These are phyloP conservation scores for Grosmannia serpens DNA, from an alignment of 2,329 filamentous ascomycete species.

Conservation along the genomic window DNA sequence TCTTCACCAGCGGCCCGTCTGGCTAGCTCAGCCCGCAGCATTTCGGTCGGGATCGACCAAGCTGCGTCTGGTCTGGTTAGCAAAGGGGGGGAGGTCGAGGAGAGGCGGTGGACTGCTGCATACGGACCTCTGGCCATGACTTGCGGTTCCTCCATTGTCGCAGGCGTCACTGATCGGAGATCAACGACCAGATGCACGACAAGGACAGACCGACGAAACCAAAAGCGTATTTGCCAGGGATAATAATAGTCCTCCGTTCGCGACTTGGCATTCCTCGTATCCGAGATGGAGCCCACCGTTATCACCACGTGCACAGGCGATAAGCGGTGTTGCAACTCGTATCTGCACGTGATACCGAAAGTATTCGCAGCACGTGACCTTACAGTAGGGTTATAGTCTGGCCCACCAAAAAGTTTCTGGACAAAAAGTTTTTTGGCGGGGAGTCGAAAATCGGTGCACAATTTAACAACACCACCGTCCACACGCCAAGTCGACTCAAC, in stretches of 20 bases:
- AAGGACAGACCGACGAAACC: background rate
- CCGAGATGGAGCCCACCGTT: background rate
- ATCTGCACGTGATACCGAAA: background rate
- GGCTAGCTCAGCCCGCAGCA: slow-evolving; percentile 40
- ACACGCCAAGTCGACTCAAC: background rate
- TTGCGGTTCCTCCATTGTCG: background rate
- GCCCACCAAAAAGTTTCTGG: slow-evolving; percentile 1
- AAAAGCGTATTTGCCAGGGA: background rate
- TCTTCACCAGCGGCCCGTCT: slow-evolving; percentile 28
- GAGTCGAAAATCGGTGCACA: background rate
- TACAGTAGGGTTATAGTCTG: slow-evolving; percentile 2
- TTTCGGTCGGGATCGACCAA: slow-evolving; percentile 40
- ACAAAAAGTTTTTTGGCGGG: slow-evolving; percentile 6
- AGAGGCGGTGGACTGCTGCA: background rate
- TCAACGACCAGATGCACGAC: background rate
- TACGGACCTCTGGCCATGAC: background rate
- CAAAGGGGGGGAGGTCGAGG: background rate
- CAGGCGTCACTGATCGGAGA: background rate
- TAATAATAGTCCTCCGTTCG: too few species aligned
- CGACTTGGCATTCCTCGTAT: background rate
- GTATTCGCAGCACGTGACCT: background rate
- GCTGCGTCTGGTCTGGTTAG: slow-evolving; percentile 19
- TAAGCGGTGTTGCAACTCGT: too few species aligned
- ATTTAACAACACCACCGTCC: background rate
- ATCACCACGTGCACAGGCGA: background rate